Base-by-base conservation (phyloP, 306 rosid species). In the Inga oerstediana region DNA sequence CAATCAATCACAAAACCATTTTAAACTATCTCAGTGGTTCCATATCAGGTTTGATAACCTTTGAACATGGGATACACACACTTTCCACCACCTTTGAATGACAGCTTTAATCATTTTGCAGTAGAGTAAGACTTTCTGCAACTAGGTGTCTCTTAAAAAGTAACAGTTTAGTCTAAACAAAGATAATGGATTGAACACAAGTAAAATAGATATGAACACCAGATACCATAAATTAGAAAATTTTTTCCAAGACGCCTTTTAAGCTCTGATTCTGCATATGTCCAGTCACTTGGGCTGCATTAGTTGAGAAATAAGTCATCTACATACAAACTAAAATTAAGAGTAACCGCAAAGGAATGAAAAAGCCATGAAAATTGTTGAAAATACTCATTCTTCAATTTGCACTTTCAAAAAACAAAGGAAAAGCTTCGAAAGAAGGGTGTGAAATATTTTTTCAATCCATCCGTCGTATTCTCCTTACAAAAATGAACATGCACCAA, bases 231-330 rank as follows among this genome's bases (percentile, higher is more conserved):
- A 19, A 96, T 89, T 80, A 96, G 79, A 78, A 88, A 91, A 75
- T 90, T 90, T 86, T 84, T 91, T 72, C 98, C 99, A 5, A 93
- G 93, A 62, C 89, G 97, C 89, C 78, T 88, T 84, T 89, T 89
- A 80, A 93, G 85, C 88, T 96, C 97, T 30, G 93, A 92, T 89
- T 96, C 98, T 51, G 87, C 91, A 78, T 96, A 93, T 10, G 88
- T 90, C 99, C 99, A 96, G 80, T 96, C 99, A 79, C 89, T 90
- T 66, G 97, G 89, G 93, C 99, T 96, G 91, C 88, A 86, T 49
- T 64, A 89, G 81, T 79, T 82, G 74, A 82, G 44, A 71, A 73
- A 86, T 80, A 80, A 85, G 93, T 85, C 48, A 83, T 75, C 80
- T 66, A 35, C 27, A 79, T 52, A 77, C 62, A 81, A 69, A 79